Evolutionary conservation across 805 yeast genomes (phyloP).

Genomic region (Ogataea polymorpha): DNA sequence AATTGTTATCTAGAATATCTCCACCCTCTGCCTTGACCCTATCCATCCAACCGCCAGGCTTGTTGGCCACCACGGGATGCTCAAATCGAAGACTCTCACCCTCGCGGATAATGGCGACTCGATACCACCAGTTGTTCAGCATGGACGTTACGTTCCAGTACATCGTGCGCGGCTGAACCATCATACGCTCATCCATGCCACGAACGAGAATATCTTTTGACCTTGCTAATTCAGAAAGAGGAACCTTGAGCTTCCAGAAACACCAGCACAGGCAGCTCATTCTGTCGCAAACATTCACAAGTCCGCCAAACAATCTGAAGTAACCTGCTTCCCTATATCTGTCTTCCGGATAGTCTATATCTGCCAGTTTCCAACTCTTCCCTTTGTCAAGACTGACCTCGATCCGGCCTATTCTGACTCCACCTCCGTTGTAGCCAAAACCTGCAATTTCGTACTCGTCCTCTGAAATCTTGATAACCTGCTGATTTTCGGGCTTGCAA

Average conservation of each 20-base stretch:
- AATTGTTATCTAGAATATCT: conserved; percentile 28
- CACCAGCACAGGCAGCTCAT: conserved; percentile 35
- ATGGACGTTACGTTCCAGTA: conserved; percentile 38
- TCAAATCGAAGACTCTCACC: conserved; percentile 21
- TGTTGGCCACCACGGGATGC: conserved; percentile 29
- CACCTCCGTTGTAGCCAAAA: conserved; percentile 38
- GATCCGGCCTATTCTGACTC: conserved; percentile 33
- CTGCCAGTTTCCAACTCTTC: conserved; percentile 29
- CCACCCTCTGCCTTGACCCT: conserved; percentile 34
- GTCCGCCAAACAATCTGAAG: conserved; percentile 32
- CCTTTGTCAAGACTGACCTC: conserved; percentile 35
- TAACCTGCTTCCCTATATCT: conserved; percentile 31
- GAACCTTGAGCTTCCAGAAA: conserved; percentile 31
- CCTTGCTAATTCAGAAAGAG: conserved; percentile 15
- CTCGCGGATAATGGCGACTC: conserved; percentile 28
- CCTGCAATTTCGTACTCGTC: conserved; percentile 29
- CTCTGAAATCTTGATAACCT: conserved; percentile 15
- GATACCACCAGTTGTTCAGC: conserved; percentile 38
- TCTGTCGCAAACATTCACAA: conserved; percentile 34
- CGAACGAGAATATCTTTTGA: conserved; percentile 34
- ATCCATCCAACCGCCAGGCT: conserved; percentile 37
- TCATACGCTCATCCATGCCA: conserved; percentile 37
- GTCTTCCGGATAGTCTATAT: conserved; percentile 35
- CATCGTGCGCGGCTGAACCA: conserved; percentile 35
- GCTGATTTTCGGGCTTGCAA: conserved; percentile 32